Evolutionary conservation across 2,329 filamentous ascomycete species (phyloP), one percentile per base, ranked within the genome.

Genomic region (Lachnellula subtilissima): DNA sequence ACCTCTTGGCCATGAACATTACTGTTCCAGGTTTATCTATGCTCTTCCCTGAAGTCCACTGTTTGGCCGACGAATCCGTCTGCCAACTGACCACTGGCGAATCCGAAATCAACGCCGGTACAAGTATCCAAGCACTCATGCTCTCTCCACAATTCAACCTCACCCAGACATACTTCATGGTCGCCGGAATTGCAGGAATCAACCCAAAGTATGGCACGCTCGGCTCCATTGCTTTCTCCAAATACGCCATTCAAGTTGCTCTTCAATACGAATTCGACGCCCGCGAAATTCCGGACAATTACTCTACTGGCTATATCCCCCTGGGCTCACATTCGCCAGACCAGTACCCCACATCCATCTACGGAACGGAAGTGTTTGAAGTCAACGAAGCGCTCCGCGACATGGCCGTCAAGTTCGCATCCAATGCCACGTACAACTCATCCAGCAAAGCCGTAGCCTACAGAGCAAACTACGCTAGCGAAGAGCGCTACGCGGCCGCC

Each of bases 191-290:
- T 59, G 87, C 84, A 2, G 88, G 88, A 17, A 78, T 89, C 46
- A 90, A 83, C 69, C 88, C 88, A 0, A 81, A 85, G 59, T 72
- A 82, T 28, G 83, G 79, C 22, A 89, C 87, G 0, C 76, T 88
- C 4, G 83, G 81, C 47, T 79, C 80, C 42, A 86, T 89, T 0
- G 85, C 85, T 1, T 82, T 92, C 53, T 80, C 84, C 39, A 79
- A 82, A 19, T 92, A 84, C 66, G 82, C 86, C 0, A 79, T 91
- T 5, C 88, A 91, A 67, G 86, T 90, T 2, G 87, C 84, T 0
- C 74, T 91, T 52, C 87, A 91, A 69, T 88, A 90, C 62, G 88
- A 91, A 70, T 82, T 91, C 58, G 87, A 91, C 63, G 74, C 81
- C 1, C 80, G 87, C 36, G 86, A 89, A 58, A 80, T 89, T 35